phyloP scores from a whole-genome alignment of 495 filamentous ascomycete species.

The Massariosphaeria phaeospora region DNA sequence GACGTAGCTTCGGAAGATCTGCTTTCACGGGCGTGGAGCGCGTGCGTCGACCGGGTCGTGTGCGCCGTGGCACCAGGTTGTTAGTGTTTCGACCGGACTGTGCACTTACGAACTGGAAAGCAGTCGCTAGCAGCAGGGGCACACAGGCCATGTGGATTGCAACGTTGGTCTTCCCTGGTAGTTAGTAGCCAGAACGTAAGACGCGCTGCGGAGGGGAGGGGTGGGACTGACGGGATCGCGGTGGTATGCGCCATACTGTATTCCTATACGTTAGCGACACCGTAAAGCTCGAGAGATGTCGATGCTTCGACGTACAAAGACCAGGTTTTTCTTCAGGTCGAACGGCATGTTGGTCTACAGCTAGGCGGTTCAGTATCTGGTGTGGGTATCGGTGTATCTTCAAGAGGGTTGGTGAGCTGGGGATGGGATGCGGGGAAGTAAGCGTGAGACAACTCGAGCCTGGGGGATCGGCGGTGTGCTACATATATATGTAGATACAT shows the following conservation, averaged over 20 bases:
- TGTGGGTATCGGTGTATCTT: background rate
- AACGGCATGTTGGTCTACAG: constrained; percentile 11
- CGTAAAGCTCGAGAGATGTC: background rate
- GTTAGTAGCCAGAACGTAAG: background rate
- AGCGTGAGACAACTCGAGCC: no score
- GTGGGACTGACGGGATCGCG: constrained; percentile 10
- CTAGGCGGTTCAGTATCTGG: background rate
- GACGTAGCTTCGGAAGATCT: background rate
- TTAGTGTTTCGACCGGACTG: no score
- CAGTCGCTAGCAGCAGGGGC: constrained; percentile 6
- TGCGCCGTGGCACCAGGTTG: no score
- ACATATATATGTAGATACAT: no score
- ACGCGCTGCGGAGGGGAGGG: background rate
- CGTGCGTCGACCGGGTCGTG: no score
- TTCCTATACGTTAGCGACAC: background rate
- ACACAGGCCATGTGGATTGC: constrained; percentile 21
- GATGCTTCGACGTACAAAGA: constrained; percentile 4
- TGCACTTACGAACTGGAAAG: constrained; percentile 19
- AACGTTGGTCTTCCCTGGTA: constrained; percentile 6
- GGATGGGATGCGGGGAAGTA: background rate
- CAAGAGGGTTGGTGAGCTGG: background rate
- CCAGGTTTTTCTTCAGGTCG: constrained; percentile 20
- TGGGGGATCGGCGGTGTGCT: no score
- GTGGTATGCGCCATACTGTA: constrained; percentile 26
- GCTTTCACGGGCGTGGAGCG: no score